A percentile compares a stretch with the other conserved stretches of the same genome.
These are phyloP conservation scores for Acanthamoeba culbertsoni DNA, from an alignment of 208 protist species.

Conservation along the genomic window DNA sequence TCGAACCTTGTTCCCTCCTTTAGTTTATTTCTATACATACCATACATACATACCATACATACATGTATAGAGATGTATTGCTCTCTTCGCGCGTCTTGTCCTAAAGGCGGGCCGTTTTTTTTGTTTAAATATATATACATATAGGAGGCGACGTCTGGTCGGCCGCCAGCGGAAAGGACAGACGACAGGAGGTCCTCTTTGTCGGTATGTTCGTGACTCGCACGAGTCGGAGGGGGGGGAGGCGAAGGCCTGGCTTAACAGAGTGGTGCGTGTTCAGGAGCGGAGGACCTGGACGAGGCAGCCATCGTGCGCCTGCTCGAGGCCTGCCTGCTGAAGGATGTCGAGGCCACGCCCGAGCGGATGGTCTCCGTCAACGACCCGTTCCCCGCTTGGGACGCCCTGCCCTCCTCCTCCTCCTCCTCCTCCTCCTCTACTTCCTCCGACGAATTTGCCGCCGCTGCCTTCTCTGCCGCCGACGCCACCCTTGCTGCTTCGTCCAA, in stretches of 20 bases:
- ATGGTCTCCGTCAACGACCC: not conserved
- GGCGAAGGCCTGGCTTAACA: no score
- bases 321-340: not conserved
- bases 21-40: no score
- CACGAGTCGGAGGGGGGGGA: no score
- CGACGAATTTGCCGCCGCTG: not conserved
- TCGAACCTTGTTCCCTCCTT: not conserved
- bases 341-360: not conserved
- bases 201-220: not conserved
- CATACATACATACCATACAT: no score
- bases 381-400: not conserved
- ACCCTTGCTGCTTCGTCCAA: not conserved
- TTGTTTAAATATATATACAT: not conserved
- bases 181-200: not conserved
- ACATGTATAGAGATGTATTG: no score
- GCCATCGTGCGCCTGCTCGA: slow-evolving; percentile 7
- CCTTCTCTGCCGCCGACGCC: not conserved
- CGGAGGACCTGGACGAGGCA: not conserved
- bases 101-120: no score
- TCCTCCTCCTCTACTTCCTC: not conserved
- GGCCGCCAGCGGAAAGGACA: not conserved
- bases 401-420: not conserved
- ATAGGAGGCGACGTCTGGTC: not conserved
- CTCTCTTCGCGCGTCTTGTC: no score
- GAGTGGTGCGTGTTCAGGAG: not conserved